phyloP scores from a whole-genome alignment of 192 early-diverging fungal genomes.

The Backusella morwellensis region DNA sequence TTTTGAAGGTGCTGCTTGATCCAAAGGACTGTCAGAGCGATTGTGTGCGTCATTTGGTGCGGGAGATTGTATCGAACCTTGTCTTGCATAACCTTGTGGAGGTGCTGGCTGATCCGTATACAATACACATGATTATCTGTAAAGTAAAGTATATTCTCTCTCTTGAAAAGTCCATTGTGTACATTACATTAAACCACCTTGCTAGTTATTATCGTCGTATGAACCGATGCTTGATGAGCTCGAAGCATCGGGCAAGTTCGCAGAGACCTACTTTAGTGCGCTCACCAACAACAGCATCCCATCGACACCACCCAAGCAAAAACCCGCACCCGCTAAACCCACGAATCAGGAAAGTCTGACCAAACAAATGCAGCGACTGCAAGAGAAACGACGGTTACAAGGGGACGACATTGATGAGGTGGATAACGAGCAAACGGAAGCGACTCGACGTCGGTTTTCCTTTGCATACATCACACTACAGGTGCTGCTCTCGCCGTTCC shows the following conservation, averaged over 20 bases:
- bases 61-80: constrained; percentile 46
- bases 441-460: constrained; percentile 15
- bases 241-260: constrained; percentile 20
- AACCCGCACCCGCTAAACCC: neutral
- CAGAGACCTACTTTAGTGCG: constrained; percentile 23
- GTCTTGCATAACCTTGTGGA: constrained; percentile 42
- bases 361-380: constrained; percentile 8
- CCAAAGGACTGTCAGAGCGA: constrained; percentile 42
- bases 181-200: too few species aligned
- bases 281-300: neutral
- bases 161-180: neutral
- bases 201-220: constrained; percentile 20
- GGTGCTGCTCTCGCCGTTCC: constrained; percentile 26
- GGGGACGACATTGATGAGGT: neutral
- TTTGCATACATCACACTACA: constrained; percentile 37
- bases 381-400: constrained; percentile 19
- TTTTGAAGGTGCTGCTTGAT: constrained; percentile 37
- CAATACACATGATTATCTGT: constrained; percentile 49
- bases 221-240: constrained; percentile 15
- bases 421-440: neutral
- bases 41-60: constrained; percentile 42
- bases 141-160: constrained; percentile 38
- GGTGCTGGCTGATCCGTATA: constrained; percentile 48
- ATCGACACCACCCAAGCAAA: neutral
- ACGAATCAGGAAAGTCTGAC: constrained; percentile 4